Evolutionary conservation across 805 yeast species (phyloP), one percentile per base, ranked within the genome.

Genomic region (Saccharomyces jurei): DNA sequence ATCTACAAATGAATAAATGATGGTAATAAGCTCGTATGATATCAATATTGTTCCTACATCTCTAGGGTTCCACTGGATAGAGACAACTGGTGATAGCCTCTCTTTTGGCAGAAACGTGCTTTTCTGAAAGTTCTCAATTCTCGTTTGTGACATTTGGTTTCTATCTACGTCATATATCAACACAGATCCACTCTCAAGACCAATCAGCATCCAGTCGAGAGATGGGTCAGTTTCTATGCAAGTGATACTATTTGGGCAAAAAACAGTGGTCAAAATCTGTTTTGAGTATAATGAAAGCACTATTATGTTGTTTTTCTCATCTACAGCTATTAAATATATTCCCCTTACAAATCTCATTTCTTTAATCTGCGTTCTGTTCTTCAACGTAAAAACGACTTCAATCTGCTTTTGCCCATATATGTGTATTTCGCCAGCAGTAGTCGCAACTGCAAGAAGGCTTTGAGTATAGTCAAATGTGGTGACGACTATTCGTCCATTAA

Each of bases 401-500:
- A 90, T 96, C 52, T 86, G 82, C 46, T 84, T 82, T 63, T 87
- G 92, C 1, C 98, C 99, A 65, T 83, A 85, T 4, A 94, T 85
- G 59, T 87, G 84, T 14, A 94, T 76, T 48, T 81, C 81, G 46
- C 90, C 88, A 6, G 72, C 65, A 41, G 78, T 82, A 0, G 96
- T 89, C 2, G 90, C 85, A 0, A 89, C 73, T 0, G 97, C 97
- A 62, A 90, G 70, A 28, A 94, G 75, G 52, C 94, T 82, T 69
- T 94, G 99, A 1, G 88, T 83, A 2, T 96, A 96, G 67, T 94
- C 98, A 70, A 78, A 87, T 0, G 94, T 95, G 44, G 83, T 66
- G 0, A 88, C 82, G 36, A 81, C 72, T 8, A 87, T 80, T 13
- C 79, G 78, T 11, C 95, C 92, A 17, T 78, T 74, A 32, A 86